phyloP scores from a whole-genome alignment of 2,329 filamentous ascomycete genomes.

The Penicillium sp. region DNA sequence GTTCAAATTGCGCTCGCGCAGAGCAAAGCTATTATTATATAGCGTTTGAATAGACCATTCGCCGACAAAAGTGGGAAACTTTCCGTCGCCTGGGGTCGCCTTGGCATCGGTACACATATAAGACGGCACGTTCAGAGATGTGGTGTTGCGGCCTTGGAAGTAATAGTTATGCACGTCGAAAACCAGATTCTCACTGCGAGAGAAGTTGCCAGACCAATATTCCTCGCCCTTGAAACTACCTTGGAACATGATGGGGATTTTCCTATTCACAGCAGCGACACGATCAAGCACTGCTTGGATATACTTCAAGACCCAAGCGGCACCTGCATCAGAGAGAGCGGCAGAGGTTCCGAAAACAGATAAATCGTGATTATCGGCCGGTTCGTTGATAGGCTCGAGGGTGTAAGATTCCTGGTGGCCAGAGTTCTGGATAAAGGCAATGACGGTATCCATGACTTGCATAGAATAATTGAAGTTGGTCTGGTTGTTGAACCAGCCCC shows the following conservation, averaged over 20 bases:
- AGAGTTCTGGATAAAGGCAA: constrained; percentile 15
- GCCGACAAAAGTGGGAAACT: constrained; percentile 23
- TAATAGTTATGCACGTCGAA: constrained; percentile 26
- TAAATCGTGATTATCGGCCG: constrained; percentile 9
- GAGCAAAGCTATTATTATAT: constrained; percentile 14
- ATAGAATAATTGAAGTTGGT: constrained; percentile 21
- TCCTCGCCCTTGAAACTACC: constrained; percentile 19
- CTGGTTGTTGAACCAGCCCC: constrained; percentile 22
- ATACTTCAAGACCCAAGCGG: constrained; percentile 19
- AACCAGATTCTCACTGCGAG: constrained; percentile 14
- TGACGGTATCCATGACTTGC: constrained; percentile 13
- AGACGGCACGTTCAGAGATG: not conserved
- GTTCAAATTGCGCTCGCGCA: constrained; percentile 13
- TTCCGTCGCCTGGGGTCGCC: constrained; percentile 11
- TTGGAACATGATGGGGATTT: constrained; percentile 22
- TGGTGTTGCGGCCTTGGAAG: constrained; percentile 9
- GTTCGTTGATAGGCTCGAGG: constrained; percentile 20
- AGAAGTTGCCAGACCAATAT: constrained; percentile 19
- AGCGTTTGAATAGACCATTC: constrained; percentile 23
- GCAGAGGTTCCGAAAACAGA: constrained; percentile 16
- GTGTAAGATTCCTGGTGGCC: constrained; percentile 14
- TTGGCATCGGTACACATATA: constrained; percentile 13
- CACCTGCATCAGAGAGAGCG: constrained; percentile 14
- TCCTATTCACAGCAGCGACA: constrained; percentile 10
- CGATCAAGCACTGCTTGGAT: constrained; percentile 13